Conservation (phyloP, 768 basidiomycete genomes). For the Pleurotus salmoneostramineus region DNA sequence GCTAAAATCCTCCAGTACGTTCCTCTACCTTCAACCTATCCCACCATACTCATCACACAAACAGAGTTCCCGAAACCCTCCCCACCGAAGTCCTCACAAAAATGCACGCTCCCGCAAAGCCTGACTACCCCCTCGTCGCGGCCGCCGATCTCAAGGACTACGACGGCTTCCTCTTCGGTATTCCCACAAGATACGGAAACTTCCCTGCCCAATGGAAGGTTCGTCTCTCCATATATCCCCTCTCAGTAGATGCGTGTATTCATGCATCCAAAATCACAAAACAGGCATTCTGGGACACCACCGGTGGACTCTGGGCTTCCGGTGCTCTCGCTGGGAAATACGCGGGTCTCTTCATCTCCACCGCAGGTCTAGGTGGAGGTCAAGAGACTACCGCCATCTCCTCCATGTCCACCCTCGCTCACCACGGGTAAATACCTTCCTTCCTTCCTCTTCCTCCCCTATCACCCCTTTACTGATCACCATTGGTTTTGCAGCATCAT, state of each 20-base stretch:
- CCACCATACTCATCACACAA: neutral
- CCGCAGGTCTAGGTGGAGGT: constrained; percentile 75
- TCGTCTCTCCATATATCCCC: neutral
- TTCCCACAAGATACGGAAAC: constrained; percentile 79
- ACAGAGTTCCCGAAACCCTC: constrained; percentile 78
- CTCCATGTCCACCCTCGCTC: constrained; percentile 54
- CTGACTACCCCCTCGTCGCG: constrained; percentile 63
- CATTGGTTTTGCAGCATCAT: constrained; percentile 32
- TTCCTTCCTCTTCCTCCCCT: neutral
- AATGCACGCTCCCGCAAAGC: constrained; percentile 72
- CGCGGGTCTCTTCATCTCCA: constrained; percentile 70
- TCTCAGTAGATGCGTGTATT: neutral
- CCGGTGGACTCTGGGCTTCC: constrained; percentile 58
- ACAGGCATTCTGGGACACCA: constrained; percentile 73
- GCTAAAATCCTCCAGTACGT: constrained; percentile 55
- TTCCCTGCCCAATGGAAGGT: constrained; percentile 82
- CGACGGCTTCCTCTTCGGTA: constrained; percentile 75
- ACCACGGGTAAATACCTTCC: constrained; percentile 45
- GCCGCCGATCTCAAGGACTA: constrained; percentile 48
- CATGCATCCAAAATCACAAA: neutral
- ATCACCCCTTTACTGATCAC: neutral
- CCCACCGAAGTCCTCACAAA: constrained; percentile 57
- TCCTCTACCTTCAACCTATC: neutral
- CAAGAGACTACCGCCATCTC: constrained; percentile 60
- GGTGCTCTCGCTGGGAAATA: constrained; percentile 72